Conservation (phyloP, 2,329 filamentous ascomycete species). For the Cladophialophora exuberans region DNA sequence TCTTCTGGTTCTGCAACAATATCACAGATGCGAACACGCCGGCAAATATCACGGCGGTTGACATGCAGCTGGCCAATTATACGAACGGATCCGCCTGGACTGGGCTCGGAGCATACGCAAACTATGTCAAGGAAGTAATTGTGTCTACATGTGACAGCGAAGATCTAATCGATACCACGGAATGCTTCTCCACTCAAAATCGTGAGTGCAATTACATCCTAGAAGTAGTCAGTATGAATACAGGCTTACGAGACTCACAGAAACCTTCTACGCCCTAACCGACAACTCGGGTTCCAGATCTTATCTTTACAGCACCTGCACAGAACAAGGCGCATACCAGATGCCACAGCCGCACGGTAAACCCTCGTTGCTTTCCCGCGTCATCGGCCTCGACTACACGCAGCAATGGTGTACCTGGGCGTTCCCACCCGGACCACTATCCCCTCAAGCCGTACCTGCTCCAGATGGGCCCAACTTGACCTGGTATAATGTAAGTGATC, state of each 20-base stretch:
- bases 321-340: conserved; percentile 56
- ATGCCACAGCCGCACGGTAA: conserved; percentile 43
- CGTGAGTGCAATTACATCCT: too few species aligned
- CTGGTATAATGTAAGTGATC: conserved; percentile 48
- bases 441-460: conserved; percentile 37
- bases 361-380: conserved; percentile 53
- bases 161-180: conserved; percentile 38
- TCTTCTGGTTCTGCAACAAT: conserved; percentile 58
- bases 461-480: conserved; percentile 45
- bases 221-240: too few species aligned
- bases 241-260: too few species aligned
- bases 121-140: conserved; percentile 54
- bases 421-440: conserved; percentile 49
- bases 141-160: conserved; percentile 48
- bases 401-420: conserved; percentile 62
- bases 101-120: conserved; percentile 56
- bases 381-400: conserved; percentile 54
- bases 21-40: conserved; percentile 53
- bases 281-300: conserved; percentile 47
- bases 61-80: conserved; percentile 53
- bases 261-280: conserved; percentile 49
- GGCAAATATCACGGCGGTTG: conserved; percentile 48
- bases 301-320: conserved; percentile 55
- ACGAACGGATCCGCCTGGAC: conserved; percentile 55
- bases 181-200: conserved; percentile 53